Evolutionary conservation across 768 basidiomycete species (phyloP).

Genomic region (Ramaria rubella): DNA sequence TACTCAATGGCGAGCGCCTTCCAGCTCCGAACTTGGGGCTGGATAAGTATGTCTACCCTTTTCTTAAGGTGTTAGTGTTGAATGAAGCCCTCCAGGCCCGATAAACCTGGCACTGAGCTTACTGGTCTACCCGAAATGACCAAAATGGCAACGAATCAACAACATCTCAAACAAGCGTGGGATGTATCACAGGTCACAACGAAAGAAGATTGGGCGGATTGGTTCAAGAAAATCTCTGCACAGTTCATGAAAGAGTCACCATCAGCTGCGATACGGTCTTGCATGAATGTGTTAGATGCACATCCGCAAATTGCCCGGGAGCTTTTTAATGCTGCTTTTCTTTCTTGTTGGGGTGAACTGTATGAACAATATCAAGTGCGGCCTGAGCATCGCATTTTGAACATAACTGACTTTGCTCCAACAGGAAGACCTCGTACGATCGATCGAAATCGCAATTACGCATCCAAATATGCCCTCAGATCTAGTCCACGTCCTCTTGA

Average conservation of each 20-base stretch:
- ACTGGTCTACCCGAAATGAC: constrained; percentile 75
- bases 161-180: constrained; percentile 96
- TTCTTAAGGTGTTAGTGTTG: not conserved
- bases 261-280: constrained; percentile 94
- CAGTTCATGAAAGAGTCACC: constrained; percentile 99
- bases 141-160: constrained; percentile 92
- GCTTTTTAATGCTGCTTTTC: constrained; percentile 95
- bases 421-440: constrained; percentile 90
- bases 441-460: constrained; percentile 80
- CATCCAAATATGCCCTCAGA: constrained; percentile 76
- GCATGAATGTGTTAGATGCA: constrained; percentile 88
- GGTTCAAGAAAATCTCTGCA: constrained; percentile 89
- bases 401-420: constrained; percentile 9
- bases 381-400: not conserved
- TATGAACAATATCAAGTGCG: constrained; percentile 94
- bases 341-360: constrained; percentile 94
- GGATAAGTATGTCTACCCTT: constrained; percentile 7
- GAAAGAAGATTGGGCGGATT: constrained; percentile 87
- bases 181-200: constrained; percentile 72
- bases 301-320: constrained; percentile 89
- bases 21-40: constrained; percentile 31
- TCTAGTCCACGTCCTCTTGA: constrained; percentile 83
- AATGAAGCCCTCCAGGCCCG: not conserved
- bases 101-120: constrained; percentile 47
- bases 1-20: constrained; percentile 86